phyloP scores from a whole-genome alignment of 129 eudicot species.

The Erigeron canadensis region DNA sequence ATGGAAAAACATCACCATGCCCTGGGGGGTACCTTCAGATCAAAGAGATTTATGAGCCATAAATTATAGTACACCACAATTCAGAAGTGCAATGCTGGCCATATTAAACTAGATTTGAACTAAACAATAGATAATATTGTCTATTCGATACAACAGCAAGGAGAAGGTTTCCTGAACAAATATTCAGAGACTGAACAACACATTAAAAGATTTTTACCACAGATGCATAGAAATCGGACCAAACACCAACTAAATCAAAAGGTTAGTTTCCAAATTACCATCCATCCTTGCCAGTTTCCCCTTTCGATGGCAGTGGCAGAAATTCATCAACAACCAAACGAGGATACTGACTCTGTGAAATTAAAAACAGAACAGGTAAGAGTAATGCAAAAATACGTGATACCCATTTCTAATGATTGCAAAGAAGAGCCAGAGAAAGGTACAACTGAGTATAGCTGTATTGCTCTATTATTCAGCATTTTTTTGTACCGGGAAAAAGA shows the following conservation, averaged over 20 bases:
- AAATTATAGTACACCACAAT: background rate
- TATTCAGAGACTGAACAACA: conserved; percentile 2
- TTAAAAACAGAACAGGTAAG: conserved; percentile 16
- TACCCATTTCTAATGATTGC: background rate
- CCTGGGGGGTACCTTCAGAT: conserved; percentile 95
- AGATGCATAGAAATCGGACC: background rate
- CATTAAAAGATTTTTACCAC: background rate
- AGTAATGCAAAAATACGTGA: conserved; percentile 12
- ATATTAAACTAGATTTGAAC: conserved; percentile 1
- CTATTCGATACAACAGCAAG: conserved; percentile 1
- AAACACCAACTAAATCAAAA: background rate
- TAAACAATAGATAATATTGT: background rate
- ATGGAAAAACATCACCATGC: conserved; percentile 96
- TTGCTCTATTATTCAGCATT: background rate
- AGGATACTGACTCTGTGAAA: conserved; percentile 86
- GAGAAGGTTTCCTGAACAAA: conserved; percentile 15
- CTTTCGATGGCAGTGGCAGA: conserved; percentile 80
- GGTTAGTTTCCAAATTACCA: conserved; percentile 47
- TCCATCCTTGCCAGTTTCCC: conserved; percentile 88
- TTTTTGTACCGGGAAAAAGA: conserved; percentile 17
- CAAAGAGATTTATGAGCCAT: conserved; percentile 23
- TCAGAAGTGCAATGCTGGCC: background rate
- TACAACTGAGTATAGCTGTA: background rate
- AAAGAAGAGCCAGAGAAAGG: background rate
- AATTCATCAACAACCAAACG: conserved; percentile 89